Percentiles rank a stretch among this genome's conserved stretches.
phyloP scores from a whole-genome alignment of 371 early-diverging fungal genomes.

The Phascolomyces articulosus region DNA sequence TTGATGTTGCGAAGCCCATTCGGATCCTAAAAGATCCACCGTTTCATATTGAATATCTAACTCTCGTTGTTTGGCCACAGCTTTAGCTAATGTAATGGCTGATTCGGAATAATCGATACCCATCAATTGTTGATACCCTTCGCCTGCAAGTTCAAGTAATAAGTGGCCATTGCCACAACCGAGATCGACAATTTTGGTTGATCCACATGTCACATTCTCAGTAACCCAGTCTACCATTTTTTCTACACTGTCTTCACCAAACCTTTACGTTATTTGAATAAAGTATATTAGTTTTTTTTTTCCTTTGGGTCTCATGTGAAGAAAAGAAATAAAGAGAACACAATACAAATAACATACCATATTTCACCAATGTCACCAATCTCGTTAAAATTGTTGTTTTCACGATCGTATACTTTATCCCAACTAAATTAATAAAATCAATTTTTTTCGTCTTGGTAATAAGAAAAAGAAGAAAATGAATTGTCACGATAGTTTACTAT shows the following conservation, averaged over 20 bases:
- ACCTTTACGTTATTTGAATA: slow-evolving; percentile 44
- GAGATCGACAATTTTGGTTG: slow-evolving; percentile 69
- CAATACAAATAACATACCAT: slow-evolving; percentile 63
- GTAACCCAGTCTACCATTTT: slow-evolving; percentile 86
- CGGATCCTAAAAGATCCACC: slow-evolving; percentile 65
- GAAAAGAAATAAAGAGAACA: no score
- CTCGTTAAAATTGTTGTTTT: slow-evolving; percentile 79
- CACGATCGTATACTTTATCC: slow-evolving; percentile 82
- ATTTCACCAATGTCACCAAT: slow-evolving; percentile 89
- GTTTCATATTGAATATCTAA: slow-evolving; percentile 50
- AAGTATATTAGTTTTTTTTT: no score
- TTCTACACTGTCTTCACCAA: slow-evolving; percentile 83
- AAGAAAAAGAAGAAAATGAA: background rate
- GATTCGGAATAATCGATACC: slow-evolving; percentile 88
- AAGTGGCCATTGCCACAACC: slow-evolving; percentile 95
- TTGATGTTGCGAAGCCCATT: slow-evolving; percentile 35
- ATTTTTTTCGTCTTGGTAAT: background rate
- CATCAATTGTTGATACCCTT: slow-evolving; percentile 70
- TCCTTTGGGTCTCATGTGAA: no score
- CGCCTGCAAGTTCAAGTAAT: slow-evolving; percentile 69
- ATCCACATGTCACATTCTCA: slow-evolving; percentile 40
- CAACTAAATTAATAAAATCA: slow-evolving; percentile 53
- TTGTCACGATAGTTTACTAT: slow-evolving; percentile 52
- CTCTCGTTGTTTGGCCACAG: slow-evolving; percentile 53
- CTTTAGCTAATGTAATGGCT: slow-evolving; percentile 72